Percentiles rank a stretch among this genome's conserved stretches.
Conservation (phyloP, 345 rosid genomes). For the Fremontodendron californicum region DNA sequence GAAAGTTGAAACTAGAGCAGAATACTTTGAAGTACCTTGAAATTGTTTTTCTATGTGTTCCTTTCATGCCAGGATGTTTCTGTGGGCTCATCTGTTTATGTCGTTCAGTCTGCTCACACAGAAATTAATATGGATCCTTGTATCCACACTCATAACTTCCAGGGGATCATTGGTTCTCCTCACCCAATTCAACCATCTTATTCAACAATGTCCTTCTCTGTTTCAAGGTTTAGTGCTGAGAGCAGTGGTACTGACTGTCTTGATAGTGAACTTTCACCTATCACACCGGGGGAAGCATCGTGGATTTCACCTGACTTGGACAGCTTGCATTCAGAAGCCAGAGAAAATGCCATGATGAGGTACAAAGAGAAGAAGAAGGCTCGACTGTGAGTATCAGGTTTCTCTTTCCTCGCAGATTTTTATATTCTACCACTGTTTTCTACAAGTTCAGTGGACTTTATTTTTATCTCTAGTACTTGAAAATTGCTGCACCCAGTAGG, state of each 20-base stretch:
- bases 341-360: slow-evolving; percentile 49
- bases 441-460: neutral
- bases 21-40: neutral
- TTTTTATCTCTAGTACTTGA: neutral
- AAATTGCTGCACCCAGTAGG: neutral
- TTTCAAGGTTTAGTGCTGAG: slow-evolving; percentile 17
- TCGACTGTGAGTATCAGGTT: slow-evolving; percentile 41
- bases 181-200: slow-evolving; percentile 1
- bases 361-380: slow-evolving; percentile 66
- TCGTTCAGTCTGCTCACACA: neutral
- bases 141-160: neutral
- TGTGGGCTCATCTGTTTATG: slow-evolving; percentile 17
- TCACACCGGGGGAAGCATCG: slow-evolving; percentile 26
- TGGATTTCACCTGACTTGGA: slow-evolving; percentile 31
- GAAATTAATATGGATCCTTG: neutral
- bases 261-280: slow-evolving; percentile 34
- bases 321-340: slow-evolving; percentile 30
- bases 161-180: neutral
- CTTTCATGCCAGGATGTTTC: slow-evolving; percentile 22
- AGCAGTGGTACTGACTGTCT: slow-evolving; percentile 19
- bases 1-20: neutral
- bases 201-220: slow-evolving; percentile 14
- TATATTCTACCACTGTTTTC: neutral
- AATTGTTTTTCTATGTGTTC: neutral
- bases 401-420: slow-evolving; percentile 2